Evolutionary conservation across 805 yeast species (phyloP).

Genomic region (Metschnikowia vanudenii): DNA sequence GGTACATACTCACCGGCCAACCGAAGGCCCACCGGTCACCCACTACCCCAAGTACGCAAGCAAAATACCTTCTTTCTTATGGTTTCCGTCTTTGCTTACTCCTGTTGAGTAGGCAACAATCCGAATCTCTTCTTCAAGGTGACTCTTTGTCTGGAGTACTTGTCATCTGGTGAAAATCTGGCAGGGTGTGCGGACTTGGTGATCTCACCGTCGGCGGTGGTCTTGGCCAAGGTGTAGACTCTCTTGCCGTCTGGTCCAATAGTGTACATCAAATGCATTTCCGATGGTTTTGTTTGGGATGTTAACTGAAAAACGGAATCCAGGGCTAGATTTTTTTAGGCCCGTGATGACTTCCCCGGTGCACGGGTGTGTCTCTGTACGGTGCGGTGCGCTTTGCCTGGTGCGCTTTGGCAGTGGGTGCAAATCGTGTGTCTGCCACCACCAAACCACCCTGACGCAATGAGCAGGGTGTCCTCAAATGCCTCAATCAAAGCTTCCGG

Average conservation of each 20-base stretch:
- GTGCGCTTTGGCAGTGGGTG: neutral
- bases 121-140: constrained; percentile 93
- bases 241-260: constrained; percentile 93
- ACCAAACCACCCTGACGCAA: neutral
- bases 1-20: constrained; percentile 6
- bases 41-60: neutral
- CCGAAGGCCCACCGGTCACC: neutral
- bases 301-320: neutral
- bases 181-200: constrained; percentile 99
- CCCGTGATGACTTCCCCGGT: constrained; percentile 13
- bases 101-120: constrained; percentile 74
- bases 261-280: constrained; percentile 99
- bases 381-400: neutral
- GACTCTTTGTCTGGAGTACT: constrained; percentile 98
- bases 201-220: constrained; percentile 82
- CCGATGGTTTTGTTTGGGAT: constrained; percentile 17
- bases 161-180: constrained; percentile 98
- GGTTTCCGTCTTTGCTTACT: neutral
- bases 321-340: constrained; percentile 10
- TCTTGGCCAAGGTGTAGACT: constrained; percentile 84
- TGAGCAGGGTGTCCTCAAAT: no score
- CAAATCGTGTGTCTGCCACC: neutral
- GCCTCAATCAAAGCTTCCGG: no score
- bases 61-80: neutral
- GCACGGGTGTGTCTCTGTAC: constrained; percentile 13